Conservation (phyloP, 352 stramenopile genomes). For the Plasmopara muralis region DNA sequence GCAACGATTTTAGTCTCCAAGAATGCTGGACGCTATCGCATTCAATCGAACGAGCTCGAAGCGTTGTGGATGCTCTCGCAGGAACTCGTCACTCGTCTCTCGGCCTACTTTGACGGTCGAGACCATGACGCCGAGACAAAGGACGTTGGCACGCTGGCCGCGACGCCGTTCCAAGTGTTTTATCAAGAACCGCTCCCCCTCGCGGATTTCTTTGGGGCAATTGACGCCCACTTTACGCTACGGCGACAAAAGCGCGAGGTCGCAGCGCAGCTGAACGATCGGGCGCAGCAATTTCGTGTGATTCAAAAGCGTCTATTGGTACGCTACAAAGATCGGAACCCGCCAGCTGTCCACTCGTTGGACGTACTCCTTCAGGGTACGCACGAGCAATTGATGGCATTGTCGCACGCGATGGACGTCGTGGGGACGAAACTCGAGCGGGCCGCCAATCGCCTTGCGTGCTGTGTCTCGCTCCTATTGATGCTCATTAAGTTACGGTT, state of each 20-base stretch:
- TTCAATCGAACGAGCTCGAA: too few relatives aligned
- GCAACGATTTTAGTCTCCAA: too few relatives aligned
- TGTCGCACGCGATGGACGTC: conserved; percentile 67
- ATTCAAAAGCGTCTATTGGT: conserved; percentile 88
- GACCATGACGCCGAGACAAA: conserved; percentile 17
- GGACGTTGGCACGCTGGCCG: too few relatives aligned
- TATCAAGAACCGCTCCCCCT: conserved; percentile 83
- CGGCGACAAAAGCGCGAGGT: conserved; percentile 61
- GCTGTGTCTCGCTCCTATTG: conserved; percentile 36
- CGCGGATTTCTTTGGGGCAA: conserved; percentile 80
- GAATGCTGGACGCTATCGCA: too few relatives aligned
- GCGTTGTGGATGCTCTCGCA: neutral
- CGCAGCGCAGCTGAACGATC: conserved; percentile 69
- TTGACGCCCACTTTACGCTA: conserved; percentile 80
- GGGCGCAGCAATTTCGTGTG: conserved; percentile 81
- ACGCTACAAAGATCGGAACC: conserved; percentile 87
- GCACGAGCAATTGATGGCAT: conserved; percentile 72
- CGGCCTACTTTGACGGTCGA: conserved; percentile 31
- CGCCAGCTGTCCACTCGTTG: conserved; percentile 66
- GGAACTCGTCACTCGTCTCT: conserved; percentile 68
- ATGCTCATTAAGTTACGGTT: conserved; percentile 84
- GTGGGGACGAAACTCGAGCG: conserved; percentile 44
- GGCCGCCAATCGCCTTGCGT: conserved; percentile 28
- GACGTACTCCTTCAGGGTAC: conserved; percentile 84
- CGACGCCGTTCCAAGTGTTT: conserved; percentile 13